phyloP scores from a whole-genome alignment of 2,329 filamentous ascomycete genomes.

The Pseudogymnoascus sp. region DNA sequence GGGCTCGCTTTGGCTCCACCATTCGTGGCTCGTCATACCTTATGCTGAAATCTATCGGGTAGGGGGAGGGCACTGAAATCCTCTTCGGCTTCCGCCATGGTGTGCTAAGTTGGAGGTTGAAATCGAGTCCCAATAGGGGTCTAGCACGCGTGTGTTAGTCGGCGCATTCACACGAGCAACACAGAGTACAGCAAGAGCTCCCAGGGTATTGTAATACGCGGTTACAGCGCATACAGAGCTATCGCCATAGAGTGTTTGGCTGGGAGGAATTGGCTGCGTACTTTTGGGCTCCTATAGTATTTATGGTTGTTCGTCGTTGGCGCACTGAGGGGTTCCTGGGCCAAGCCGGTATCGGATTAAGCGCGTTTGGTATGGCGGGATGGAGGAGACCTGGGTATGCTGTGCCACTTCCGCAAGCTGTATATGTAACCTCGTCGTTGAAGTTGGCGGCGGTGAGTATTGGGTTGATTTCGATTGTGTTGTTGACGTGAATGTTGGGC shows the following conservation, averaged over 20 bases:
- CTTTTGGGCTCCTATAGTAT: slow-evolving; percentile 2
- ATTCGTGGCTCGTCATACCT: slow-evolving; percentile 38
- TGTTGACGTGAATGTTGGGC: slow-evolving; percentile 5
- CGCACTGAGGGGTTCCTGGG: slow-evolving; percentile 4
- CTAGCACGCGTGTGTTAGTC: slow-evolving; percentile 7
- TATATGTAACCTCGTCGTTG: neutral
- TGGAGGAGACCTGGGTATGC: neutral
- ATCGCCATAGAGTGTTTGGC: neutral
- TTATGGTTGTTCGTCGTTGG: neutral
- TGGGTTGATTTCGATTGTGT: slow-evolving; percentile 1
- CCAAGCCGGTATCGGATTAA: neutral
- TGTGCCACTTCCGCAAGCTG: slow-evolving; percentile 1
- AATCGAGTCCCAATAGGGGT: slow-evolving; percentile 5
- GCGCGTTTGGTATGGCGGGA: neutral
- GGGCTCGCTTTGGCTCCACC: neutral
- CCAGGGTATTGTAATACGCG: neutral
- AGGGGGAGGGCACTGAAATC: slow-evolving; percentile 74
- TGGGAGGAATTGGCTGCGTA: neutral
- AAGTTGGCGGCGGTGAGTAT: slow-evolving; percentile 5
- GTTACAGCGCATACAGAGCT: neutral
- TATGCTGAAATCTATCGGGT: slow-evolving; percentile 74
- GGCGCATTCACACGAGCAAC: neutral
- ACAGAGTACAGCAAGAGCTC: neutral
- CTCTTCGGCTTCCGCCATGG: slow-evolving; percentile 75
- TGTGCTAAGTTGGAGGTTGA: slow-evolving; percentile 8